Evolutionary conservation across 331 rosid species (phyloP), one percentile per base, ranked within the genome.

Genomic region (Quercus phellos): DNA sequence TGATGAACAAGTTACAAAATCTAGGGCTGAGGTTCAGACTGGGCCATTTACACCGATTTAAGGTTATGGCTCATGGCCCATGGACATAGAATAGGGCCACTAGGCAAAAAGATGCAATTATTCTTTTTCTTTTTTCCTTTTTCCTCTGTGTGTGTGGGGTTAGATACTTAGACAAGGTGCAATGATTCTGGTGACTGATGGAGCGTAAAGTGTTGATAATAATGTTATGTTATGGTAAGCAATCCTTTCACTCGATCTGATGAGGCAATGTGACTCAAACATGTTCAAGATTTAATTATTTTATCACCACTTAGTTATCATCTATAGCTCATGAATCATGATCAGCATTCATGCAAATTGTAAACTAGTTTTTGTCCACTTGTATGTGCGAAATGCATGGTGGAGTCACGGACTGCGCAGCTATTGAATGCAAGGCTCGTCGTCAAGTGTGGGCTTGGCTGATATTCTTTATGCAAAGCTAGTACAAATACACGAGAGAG

Each of bases 371-470:
- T 26, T 61, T 61, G 68, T 61, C 54, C 63, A 2, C 27, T 34
- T 68, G 43, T 12, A 75, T 6, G 10, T 58, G 24, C 43, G 50
- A 13, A 22, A 51, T 74, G 73, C 76, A 61, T 50, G 68, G 70
- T 74, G 35, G 71, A 38, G 43, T 79, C 83, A 83, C 83, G 83
- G 78, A 83, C 75, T 61, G 75, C 67, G 51, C 80, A 74, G 30
- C 53, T 26, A 55, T 19, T 24, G 29, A 74, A 59, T 74, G 69
- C 77, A 74, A 35, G 51, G 35, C 55, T 68, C 60, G 74, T 82
- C 63, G 82, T 51, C 72, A 74, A 67, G 77, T 59, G 38, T 59
- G 66, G 34, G 30, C 6, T 24, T 22, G 34, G 32, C 34, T 4
- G 27, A 59, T 8, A 11, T 59, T 24, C 38, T 61, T 61, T 27